Evolutionary conservation across 2,329 filamentous ascomycete genomes (phyloP).

Genomic region (Fusarium sp.): DNA sequence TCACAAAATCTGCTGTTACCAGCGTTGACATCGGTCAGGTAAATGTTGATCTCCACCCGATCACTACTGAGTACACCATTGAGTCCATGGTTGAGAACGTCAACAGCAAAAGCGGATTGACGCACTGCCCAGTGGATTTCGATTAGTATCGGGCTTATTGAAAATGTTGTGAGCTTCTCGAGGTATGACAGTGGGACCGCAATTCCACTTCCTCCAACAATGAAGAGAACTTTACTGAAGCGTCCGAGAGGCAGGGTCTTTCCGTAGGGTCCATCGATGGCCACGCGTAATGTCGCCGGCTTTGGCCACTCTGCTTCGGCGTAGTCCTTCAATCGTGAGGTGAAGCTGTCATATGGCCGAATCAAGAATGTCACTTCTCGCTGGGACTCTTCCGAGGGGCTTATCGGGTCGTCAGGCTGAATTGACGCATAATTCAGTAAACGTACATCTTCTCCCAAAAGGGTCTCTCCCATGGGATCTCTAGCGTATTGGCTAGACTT

Average conservation of each 20-base stretch:
- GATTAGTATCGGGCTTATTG: neutral
- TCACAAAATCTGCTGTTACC: neutral
- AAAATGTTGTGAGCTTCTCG: neutral
- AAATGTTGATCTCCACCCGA: neutral
- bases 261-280: constrained; percentile 8
- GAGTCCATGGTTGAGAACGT: neutral
- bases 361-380: constrained; percentile 55
- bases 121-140: constrained; percentile 16
- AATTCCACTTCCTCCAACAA: constrained; percentile 16
- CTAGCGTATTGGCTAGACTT: neutral
- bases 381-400: neutral
- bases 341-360: constrained; percentile 59
- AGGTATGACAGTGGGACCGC: constrained; percentile 9
- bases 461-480: neutral
- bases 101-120: neutral
- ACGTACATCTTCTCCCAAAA: neutral
- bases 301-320: neutral
- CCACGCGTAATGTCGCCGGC: neutral
- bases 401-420: neutral
- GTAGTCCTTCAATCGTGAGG: constrained; percentile 21
- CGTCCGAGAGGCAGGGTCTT: neutral
- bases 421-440: neutral
- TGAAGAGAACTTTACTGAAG: neutral
- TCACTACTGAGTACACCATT: neutral
- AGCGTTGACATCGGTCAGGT: neutral